A percentile compares a stretch with the other conserved stretches of the same genome.
Evolutionary conservation across 2,329 filamentous ascomycete genomes (phyloP).

Genomic region (Ophiostoma triangulosporum): DNA sequence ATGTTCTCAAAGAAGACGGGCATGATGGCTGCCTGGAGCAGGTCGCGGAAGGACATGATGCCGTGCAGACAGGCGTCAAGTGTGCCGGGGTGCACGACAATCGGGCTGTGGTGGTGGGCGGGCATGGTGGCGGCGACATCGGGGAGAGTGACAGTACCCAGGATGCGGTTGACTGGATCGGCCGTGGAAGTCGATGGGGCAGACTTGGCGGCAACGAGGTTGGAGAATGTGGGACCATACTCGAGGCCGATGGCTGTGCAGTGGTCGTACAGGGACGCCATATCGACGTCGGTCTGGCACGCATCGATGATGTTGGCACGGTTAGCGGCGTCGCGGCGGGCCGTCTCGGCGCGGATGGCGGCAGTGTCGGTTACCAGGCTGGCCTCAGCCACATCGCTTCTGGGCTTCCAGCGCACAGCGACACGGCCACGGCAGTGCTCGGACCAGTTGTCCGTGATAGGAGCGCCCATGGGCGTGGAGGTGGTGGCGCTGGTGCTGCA

Average conservation of each 20-base stretch:
- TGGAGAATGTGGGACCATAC: constrained; percentile 16
- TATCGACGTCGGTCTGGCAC: constrained; percentile 9
- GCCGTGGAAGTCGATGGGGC: neutral
- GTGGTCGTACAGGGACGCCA: constrained; percentile 10
- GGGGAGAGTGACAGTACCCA: constrained; percentile 10
- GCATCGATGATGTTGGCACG: constrained; percentile 1
- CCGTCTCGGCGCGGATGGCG: neutral
- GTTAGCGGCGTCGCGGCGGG: neutral
- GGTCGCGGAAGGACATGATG: constrained; percentile 14
- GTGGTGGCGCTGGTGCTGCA: constrained; percentile 12
- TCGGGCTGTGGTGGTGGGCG: constrained; percentile 10
- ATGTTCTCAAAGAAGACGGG: constrained; percentile 13
- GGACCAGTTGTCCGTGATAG: constrained; percentile 11
- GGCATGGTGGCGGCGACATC: constrained; percentile 13
- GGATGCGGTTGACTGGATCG: constrained; percentile 5
- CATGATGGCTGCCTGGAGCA: constrained; percentile 14
- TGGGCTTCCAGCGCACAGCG: constrained; percentile 6
- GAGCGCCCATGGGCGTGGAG: constrained; percentile 7
- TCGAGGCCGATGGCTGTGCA: constrained; percentile 15
- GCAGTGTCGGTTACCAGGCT: constrained; percentile 5
- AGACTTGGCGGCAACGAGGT: constrained; percentile 8
- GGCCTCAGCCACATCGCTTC: neutral
- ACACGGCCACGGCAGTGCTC: constrained; percentile 18
- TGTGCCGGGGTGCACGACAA: constrained; percentile 14
- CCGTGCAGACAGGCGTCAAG: constrained; percentile 15